Base-by-base conservation (phyloP, 805 yeast species). In the Candida silvicultrix region DNA sequence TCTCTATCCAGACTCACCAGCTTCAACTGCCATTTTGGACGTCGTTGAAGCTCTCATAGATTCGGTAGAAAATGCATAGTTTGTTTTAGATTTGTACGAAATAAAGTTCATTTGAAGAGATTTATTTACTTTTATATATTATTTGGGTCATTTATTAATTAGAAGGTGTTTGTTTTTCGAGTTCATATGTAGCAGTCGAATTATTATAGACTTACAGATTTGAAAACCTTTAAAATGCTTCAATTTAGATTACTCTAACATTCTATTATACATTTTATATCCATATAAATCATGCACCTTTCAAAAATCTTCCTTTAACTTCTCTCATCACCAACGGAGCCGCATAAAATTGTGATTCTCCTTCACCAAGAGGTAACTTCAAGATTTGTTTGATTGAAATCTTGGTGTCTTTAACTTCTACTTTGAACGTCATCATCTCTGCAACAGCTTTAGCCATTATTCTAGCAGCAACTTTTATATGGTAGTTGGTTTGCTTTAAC, bases 1-100 rank as follows among this genome's bases (percentile, higher is more conserved):
- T 53, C 67, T 72, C 45, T 83, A 82, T 57, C 92, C 96, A 0
- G 97, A 90, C 49, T 87, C 96, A 4, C 98, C 99, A 0, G 96
- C 98, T 0, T 78, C 96, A 2, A 74, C 75, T 2, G 96, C 97
- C 0, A 83, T 94, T 45, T 64, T 89, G 49, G 84, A 83, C 42
- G 96, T 94, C 34, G 95, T 92, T 14, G 90, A 85, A 57, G 69
- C 71, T 1, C 65, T 85, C 49, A 65, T 88, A 53, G 89, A 81
- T 49, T 70, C 76, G 23, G 71, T 78, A 2, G 82, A 52, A 29
- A 37, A 15, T 21, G 16, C n/a, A 37, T 15, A 15, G 25, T 9
- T 23, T 23, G 9, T 6, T 23, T 23, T 9, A 23, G 5, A 23
- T 6, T 23, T 9, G 9, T 23, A 23, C 5, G 25, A 9, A 23